phyloP scores from a whole-genome alignment of 1,139 yeast species.

The Taphrina wiesneri region DNA sequence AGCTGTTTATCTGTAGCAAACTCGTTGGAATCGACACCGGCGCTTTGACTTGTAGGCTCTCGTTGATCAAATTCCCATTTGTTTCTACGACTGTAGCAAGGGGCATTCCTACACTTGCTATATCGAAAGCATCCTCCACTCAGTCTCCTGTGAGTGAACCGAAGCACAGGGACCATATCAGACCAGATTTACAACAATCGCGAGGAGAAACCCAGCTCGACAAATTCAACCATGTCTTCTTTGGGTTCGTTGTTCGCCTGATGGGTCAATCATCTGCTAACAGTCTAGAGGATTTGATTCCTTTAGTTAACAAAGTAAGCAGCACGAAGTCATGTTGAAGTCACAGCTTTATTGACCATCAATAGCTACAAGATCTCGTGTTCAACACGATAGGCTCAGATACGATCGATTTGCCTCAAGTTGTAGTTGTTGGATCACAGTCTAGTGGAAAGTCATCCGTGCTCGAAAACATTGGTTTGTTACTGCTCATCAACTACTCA shows the following conservation, averaged over 20 bases:
- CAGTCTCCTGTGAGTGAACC: neutral
- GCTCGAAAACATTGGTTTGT: conserved; percentile 67
- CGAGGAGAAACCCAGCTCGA: neutral
- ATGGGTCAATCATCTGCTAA: conserved; percentile 41
- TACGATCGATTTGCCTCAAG: conserved; percentile 77
- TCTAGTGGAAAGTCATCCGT: conserved; percentile 81
- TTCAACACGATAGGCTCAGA: conserved; percentile 54
- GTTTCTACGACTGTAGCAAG: too few species aligned
- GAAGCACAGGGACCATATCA: neutral
- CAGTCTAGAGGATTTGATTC: conserved; percentile 72
- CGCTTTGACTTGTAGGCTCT: too few species aligned
- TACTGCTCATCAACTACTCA: neutral
- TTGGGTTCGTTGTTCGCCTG: neutral
- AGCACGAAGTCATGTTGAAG: neutral
- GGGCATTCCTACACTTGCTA: too few species aligned
- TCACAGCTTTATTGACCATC: neutral
- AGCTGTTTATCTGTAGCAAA: too few species aligned
- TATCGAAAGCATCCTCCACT: neutral
- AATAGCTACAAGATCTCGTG: conserved; percentile 51
- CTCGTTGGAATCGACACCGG: too few species aligned
- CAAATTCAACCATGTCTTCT: neutral
- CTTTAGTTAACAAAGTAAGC: conserved; percentile 52
- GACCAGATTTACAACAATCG: neutral
- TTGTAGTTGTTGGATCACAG: conserved; percentile 81
- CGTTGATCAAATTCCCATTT: too few species aligned